Evolutionary conservation across 345 rosid species (phyloP).

Genomic region (Euclidium syriacum): DNA sequence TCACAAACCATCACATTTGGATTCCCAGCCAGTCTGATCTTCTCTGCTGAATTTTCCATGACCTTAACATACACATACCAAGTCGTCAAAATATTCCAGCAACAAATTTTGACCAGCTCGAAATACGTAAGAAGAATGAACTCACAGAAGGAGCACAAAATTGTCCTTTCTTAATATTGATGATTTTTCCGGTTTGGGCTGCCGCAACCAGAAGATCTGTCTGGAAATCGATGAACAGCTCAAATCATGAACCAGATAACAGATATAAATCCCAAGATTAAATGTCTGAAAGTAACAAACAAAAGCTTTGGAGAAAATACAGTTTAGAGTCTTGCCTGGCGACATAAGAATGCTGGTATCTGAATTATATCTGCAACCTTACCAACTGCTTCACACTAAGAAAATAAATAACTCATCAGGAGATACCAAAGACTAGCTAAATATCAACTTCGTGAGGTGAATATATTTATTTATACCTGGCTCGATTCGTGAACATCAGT

Average conservation of each 20-base stretch:
- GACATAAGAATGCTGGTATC: slow-evolving; percentile 96
- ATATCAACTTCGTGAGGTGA: not conserved
- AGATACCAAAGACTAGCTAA: slow-evolving; percentile 17
- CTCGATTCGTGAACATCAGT: slow-evolving; percentile 89
- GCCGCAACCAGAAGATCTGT: slow-evolving; percentile 97
- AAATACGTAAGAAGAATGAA: slow-evolving; percentile 21
- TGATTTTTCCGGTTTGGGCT: slow-evolving; percentile 89
- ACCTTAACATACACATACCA: slow-evolving; percentile 48
- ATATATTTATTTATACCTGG: slow-evolving; percentile 50
- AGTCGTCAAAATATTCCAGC: slow-evolving; percentile 10
- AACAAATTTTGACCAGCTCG: not conserved
- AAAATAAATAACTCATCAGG: slow-evolving; percentile 15
- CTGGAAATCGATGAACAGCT: slow-evolving; percentile 37
- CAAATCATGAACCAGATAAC: slow-evolving; percentile 6
- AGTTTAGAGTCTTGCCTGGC: slow-evolving; percentile 54
- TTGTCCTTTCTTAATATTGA: slow-evolving; percentile 93
- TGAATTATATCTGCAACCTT: slow-evolving; percentile 91
- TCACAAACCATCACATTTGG: slow-evolving; percentile 95
- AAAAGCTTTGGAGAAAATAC: not conserved
- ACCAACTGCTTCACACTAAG: slow-evolving; percentile 82
- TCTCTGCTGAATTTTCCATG: slow-evolving; percentile 84
- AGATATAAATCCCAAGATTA: not conserved
- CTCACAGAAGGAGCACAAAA: slow-evolving; percentile 93
- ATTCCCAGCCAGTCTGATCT: slow-evolving; percentile 90
- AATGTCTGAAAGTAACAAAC: slow-evolving; percentile 11